These are phyloP conservation scores for Phytophthora sp. DNA, from an alignment of 352 stramenopile genomes.

Conservation along the genomic window DNA sequence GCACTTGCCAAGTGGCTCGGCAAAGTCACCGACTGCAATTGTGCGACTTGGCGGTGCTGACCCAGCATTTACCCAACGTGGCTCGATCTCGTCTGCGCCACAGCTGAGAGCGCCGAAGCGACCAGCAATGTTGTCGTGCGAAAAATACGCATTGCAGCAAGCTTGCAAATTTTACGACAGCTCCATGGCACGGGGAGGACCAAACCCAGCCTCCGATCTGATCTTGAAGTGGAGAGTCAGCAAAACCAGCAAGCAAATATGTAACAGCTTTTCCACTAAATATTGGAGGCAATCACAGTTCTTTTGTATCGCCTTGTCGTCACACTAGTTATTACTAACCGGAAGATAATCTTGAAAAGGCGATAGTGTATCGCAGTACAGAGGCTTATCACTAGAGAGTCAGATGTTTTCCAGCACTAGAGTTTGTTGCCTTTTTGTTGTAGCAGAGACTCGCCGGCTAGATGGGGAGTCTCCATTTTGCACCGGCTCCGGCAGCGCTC, in stretches of 20 bases:
- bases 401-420: conserved; percentile 19
- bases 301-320: neutral
- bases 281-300: neutral
- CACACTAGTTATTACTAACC: neutral
- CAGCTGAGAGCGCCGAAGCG: conserved; percentile 6
- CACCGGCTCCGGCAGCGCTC: conserved; percentile 27
- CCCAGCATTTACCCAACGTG: too few relatives aligned
- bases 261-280: neutral
- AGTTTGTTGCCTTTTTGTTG: conserved; percentile 17
- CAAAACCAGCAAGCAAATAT: conserved; percentile 3
- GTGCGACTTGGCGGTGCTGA: too few relatives aligned
- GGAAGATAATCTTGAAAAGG: neutral
- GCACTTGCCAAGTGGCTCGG: too few relatives aligned
- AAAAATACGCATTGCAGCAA: conserved; percentile 4
- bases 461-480: conserved; percentile 22
- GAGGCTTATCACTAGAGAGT: neutral
- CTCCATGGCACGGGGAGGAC: conserved; percentile 10
- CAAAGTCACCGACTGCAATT: too few relatives aligned
- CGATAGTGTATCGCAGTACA: neutral
- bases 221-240: conserved; percentile 17
- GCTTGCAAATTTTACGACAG: conserved; percentile 15
- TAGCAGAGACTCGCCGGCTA: conserved; percentile 8
- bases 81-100: neutral
- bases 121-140: neutral
- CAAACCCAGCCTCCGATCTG: neutral